Evolutionary conservation across 495 filamentous ascomycete genomes (phyloP).

Genomic region (Hypomontagnella submonticulosa): DNA sequence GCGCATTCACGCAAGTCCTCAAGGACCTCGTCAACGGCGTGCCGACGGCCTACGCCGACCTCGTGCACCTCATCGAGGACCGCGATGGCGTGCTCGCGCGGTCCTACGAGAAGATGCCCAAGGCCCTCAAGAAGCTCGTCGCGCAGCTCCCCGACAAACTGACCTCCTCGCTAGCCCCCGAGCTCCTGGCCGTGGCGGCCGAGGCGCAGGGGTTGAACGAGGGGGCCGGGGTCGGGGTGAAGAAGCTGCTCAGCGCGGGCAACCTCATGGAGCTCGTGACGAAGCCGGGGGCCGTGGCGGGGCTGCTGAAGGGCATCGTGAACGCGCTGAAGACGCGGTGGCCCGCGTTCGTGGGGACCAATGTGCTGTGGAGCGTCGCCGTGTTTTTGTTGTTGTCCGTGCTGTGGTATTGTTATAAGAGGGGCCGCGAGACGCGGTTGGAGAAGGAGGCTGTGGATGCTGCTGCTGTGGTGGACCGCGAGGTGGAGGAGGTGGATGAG

Average conservation of each 20-base stretch:
- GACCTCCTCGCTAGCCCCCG: conserved; percentile 76
- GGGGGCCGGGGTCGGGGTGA: neutral
- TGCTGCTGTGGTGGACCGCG: neutral
- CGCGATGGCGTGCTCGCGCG: conserved; percentile 78
- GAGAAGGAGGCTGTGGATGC: conserved; percentile 67
- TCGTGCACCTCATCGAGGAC: conserved; percentile 82
- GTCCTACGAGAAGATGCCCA: conserved; percentile 81
- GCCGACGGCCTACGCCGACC: conserved; percentile 91
- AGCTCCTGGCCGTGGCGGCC: conserved; percentile 78
- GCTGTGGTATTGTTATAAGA: conserved; percentile 97
- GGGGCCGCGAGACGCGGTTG: conserved; percentile 84
- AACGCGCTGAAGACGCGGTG: conserved; percentile 84
- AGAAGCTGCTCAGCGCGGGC: conserved; percentile 47
- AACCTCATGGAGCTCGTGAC: conserved; percentile 81
- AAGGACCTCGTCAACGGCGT: conserved; percentile 92
- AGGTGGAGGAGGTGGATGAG: neutral
- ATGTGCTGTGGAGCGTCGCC: conserved; percentile 85
- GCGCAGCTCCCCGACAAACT: conserved; percentile 86
- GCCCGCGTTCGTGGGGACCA: conserved; percentile 85
- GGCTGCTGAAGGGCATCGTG: conserved; percentile 85
- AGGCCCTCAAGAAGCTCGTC: conserved; percentile 85
- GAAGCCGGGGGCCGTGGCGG: conserved; percentile 83
- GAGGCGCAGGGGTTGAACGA: conserved; percentile 70
- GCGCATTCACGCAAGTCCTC: conserved; percentile 86
- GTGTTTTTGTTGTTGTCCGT: conserved; percentile 88